Percentiles rank a stretch among this genome's conserved stretches.
Conservation (phyloP, 805 yeast species). For the Starmerella ratchasimensis region DNA sequence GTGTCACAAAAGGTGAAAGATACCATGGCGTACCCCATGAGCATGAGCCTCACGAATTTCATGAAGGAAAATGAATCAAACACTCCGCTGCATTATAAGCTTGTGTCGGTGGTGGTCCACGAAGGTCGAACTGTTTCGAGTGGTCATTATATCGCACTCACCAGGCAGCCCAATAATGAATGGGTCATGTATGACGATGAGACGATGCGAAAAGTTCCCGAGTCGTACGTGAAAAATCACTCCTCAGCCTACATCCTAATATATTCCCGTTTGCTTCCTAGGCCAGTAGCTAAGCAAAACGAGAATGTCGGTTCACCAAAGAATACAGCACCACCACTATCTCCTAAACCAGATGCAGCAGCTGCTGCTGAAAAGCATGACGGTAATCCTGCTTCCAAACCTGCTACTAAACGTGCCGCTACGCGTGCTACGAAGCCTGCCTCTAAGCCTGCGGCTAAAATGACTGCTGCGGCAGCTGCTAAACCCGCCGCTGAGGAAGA, state of each 20-base stretch:
- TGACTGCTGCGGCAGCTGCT: too few species aligned
- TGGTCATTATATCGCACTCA: constrained; percentile 86
- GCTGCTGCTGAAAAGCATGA: background rate
- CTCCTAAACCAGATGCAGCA: background rate
- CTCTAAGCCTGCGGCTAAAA: too few species aligned
- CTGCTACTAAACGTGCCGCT: background rate
- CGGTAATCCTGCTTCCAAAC: background rate
- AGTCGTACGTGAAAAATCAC: constrained; percentile 61
- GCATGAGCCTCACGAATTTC: constrained; percentile 56
- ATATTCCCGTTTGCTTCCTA: constrained; percentile 43
- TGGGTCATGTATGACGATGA: constrained; percentile 97
- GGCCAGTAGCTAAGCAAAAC: constrained; percentile 1
- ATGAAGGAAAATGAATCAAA: constrained; percentile 14
- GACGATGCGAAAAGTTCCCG: constrained; percentile 57
- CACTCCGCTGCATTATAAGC: constrained; percentile 46
- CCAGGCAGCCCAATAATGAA: constrained; percentile 79
- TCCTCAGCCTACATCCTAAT: constrained; percentile 83
- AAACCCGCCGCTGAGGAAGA: too few species aligned
- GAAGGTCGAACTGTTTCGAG: constrained; percentile 85
- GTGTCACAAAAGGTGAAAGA: constrained; percentile 69
- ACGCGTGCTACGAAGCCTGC: too few species aligned
- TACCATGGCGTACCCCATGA: constrained; percentile 66
- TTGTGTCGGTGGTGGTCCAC: constrained; percentile 77
- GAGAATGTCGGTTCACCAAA: background rate
- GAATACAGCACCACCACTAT: too few species aligned